Conservation (phyloP, 805 yeast species). For the Wickerhamiella galacta region DNA sequence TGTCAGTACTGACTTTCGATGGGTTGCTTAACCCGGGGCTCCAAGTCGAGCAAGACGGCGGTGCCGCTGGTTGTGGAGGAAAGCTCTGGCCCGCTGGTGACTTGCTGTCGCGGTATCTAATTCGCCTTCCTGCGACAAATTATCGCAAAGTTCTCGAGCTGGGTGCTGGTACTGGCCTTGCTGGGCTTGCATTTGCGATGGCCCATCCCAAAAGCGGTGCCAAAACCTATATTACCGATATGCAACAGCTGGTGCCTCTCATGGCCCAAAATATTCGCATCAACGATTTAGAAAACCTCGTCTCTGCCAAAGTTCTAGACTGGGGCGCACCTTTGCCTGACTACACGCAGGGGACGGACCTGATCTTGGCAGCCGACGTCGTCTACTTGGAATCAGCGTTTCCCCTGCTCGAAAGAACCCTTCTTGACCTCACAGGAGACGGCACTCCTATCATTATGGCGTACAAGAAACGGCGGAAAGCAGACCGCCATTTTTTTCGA, state of each 20-base stretch:
- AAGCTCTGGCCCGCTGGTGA: constrained; percentile 48
- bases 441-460: constrained; percentile 34
- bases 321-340: constrained; percentile 49
- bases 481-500: constrained; percentile 25
- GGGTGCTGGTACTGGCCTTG: constrained; percentile 45
- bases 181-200: constrained; percentile 27
- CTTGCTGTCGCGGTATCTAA: constrained; percentile 31
- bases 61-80: constrained; percentile 47
- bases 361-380: constrained; percentile 43
- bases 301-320: constrained; percentile 42
- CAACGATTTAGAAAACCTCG: constrained; percentile 25
- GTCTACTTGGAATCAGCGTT: constrained; percentile 40
- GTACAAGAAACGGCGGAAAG: constrained; percentile 38
- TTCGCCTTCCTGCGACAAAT: constrained; percentile 14
- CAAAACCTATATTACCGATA: constrained; percentile 32
- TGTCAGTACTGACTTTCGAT: constrained; percentile 25
- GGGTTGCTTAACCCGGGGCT: constrained; percentile 25
- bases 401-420: constrained; percentile 33
- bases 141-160: constrained; percentile 29
- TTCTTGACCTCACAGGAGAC: constrained; percentile 27
- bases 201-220: constrained; percentile 12
- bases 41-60: constrained; percentile 37
- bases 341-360: constrained; percentile 24
- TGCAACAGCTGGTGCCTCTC: constrained; percentile 29
- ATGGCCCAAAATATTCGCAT: constrained; percentile 31